Percentiles rank a stretch among this genome's conserved stretches.
phyloP scores from a whole-genome alignment of 371 early-diverging fungal genomes.

The Enterospora canceri region DNA sequence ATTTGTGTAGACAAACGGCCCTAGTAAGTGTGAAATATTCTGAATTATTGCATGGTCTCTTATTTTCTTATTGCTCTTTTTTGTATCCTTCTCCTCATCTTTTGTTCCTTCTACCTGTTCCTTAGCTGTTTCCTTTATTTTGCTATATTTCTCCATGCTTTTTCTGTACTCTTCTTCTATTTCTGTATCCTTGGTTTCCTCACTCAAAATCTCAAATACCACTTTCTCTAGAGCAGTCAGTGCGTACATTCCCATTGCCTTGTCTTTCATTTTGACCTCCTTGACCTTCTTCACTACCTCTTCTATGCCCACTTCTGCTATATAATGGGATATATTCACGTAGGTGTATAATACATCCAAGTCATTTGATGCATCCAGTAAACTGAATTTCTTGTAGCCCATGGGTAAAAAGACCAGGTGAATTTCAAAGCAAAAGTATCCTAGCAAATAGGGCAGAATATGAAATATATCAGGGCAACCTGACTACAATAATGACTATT shows the following conservation, averaged over 20 bases:
- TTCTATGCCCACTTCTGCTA: too few species aligned
- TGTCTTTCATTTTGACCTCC: background rate
- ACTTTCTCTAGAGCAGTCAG: background rate
- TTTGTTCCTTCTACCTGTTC: background rate
- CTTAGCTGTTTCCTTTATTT: background rate
- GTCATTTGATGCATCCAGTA: slow-evolving; percentile 4
- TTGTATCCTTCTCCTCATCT: background rate
- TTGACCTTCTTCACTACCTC: background rate
- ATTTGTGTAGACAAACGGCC: slow-evolving; percentile 13
- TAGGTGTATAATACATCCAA: slow-evolving; percentile 10
- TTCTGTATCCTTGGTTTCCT: slow-evolving; percentile 6
- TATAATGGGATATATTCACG: slow-evolving; percentile 7
- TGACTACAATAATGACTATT: too few species aligned
- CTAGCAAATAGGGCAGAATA: too few species aligned
- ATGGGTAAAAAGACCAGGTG: too few species aligned
- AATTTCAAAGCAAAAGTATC: too few species aligned
- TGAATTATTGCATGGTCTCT: background rate
- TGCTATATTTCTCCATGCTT: background rate
- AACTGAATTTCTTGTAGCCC: too few species aligned
- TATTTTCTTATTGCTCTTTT: background rate
- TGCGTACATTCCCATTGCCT: background rate
- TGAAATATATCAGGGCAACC: too few species aligned
- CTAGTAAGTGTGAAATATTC: slow-evolving; percentile 3
- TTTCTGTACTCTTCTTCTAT: background rate
- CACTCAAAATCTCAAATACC: slow-evolving; percentile 5